A percentile compares a stretch with the other conserved stretches of the same genome.
Conservation (phyloP, 2,329 filamentous ascomycete species). For the Tolypocladium tundrense region DNA sequence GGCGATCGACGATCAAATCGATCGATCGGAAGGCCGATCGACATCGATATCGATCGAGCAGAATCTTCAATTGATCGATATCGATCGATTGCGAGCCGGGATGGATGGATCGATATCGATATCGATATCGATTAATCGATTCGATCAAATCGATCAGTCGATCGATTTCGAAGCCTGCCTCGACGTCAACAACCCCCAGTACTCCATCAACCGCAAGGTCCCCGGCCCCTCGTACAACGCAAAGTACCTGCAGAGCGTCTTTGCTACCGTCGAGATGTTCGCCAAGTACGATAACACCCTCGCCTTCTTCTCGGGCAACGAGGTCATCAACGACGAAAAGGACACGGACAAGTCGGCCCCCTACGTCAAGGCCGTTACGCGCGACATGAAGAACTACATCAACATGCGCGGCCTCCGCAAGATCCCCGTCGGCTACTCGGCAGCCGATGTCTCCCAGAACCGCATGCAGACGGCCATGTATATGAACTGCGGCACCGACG, state of each 20-base stretch:
- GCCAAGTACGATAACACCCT: conserved; percentile 76
- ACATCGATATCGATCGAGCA: too few species aligned
- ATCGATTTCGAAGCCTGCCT: too few species aligned
- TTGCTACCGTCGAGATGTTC: conserved; percentile 81
- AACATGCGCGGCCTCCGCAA: conserved; percentile 48
- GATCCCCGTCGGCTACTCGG: conserved; percentile 66
- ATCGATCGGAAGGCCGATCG: too few species aligned
- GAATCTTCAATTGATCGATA: too few species aligned
- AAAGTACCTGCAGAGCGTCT: conserved; percentile 73
- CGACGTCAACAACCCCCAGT: conserved; percentile 82
- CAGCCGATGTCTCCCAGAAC: conserved; percentile 75
- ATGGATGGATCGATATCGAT: too few species aligned
- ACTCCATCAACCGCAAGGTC: conserved; percentile 71
- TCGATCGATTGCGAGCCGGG: too few species aligned
- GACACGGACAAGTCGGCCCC: conserved; percentile 56
- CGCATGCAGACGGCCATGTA: conserved; percentile 79
- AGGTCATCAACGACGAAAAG: conserved; percentile 61
- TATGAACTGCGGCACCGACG: conserved; percentile 86
- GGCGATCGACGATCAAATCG: too few species aligned
- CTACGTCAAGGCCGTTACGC: conserved; percentile 69
- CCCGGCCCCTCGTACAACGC: conserved; percentile 81
- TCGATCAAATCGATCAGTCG: too few species aligned
- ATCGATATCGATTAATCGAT: too few species aligned
- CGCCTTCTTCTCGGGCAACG: conserved; percentile 75
- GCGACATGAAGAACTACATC: conserved; percentile 67